A percentile compares a stretch with the other conserved stretches of the same genome.
Evolutionary conservation across 2,329 filamentous ascomycete species (phyloP).

Genomic region (Penicillium sp.): DNA sequence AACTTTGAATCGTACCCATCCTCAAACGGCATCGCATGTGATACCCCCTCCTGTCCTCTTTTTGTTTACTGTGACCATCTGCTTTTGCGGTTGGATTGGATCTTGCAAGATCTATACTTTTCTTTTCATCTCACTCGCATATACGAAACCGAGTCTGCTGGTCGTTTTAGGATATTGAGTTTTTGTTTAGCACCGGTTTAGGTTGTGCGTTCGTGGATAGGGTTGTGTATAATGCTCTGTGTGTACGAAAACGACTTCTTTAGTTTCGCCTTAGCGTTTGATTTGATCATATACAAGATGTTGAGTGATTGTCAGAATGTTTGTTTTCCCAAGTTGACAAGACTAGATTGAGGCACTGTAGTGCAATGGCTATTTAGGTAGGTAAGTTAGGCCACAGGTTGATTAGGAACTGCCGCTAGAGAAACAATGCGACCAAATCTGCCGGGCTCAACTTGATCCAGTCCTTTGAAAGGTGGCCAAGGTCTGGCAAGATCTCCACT

Average conservation of each 20-base stretch:
- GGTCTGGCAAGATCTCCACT: no score
- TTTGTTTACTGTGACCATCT: not conserved
- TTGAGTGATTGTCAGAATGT: not conserved
- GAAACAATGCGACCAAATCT: no score
- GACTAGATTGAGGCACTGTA: not conserved
- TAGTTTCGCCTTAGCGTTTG: not conserved
- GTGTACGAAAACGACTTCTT: not conserved
- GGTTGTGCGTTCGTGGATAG: slow-evolving; percentile 2
- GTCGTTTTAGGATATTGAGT: not conserved
- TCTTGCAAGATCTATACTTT: not conserved
- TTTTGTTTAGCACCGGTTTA: not conserved
- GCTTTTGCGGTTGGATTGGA: not conserved
- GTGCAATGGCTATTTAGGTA: no score
- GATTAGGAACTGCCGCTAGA: no score
- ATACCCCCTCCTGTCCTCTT: slow-evolving; percentile 29
- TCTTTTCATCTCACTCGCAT: slow-evolving; percentile 2
- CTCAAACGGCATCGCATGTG: slow-evolving; percentile 31
- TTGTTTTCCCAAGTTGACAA: not conserved
- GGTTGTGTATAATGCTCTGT: slow-evolving; percentile 1
- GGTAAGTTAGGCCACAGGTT: no score
- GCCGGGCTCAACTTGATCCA: no score
- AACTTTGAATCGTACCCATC: slow-evolving; percentile 13
- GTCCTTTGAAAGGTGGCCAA: no score
- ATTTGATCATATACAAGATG: not conserved
- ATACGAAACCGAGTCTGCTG: slow-evolving; percentile 6